Conservation (phyloP, 2,329 filamentous ascomycete species). For the Apiospora kogelbergensis region DNA sequence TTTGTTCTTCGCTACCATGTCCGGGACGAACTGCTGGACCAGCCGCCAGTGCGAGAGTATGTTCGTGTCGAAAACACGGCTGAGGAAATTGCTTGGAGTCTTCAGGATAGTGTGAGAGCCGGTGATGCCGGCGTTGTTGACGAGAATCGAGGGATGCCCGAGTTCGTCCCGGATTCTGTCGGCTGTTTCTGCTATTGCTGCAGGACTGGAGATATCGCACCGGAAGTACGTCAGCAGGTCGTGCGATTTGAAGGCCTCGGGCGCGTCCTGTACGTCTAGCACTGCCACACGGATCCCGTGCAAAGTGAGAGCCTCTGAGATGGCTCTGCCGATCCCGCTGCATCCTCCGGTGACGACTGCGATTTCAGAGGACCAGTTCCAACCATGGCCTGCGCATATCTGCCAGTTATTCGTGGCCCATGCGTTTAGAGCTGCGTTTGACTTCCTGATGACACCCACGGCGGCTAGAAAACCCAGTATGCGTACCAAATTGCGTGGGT, state of each 20-base stretch:
- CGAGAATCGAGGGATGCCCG: constrained; percentile 37
- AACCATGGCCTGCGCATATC: constrained; percentile 16
- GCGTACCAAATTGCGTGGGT: background rate
- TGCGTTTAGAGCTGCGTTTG: constrained; percentile 21
- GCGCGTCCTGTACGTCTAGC: constrained; percentile 35
- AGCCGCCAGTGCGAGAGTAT: constrained; percentile 46
- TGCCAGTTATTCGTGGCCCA: constrained; percentile 25
- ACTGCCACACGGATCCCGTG: constrained; percentile 37
- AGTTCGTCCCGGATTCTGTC: constrained; percentile 33
- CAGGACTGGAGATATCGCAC: constrained; percentile 48
- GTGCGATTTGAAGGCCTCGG: constrained; percentile 27
- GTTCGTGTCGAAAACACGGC: constrained; percentile 47
- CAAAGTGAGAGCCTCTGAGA: constrained; percentile 33
- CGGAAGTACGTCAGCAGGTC: constrained; percentile 23
- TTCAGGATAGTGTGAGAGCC: constrained; percentile 41
- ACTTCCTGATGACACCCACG: constrained; percentile 14
- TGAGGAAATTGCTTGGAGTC: constrained; percentile 37
- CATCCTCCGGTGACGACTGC: constrained; percentile 28
- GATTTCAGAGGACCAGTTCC: constrained; percentile 28
- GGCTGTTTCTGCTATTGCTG: constrained; percentile 45
- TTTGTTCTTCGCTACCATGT: constrained; percentile 47
- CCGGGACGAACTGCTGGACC: constrained; percentile 46
- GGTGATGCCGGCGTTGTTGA: constrained; percentile 43
- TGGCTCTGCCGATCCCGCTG: constrained; percentile 36
- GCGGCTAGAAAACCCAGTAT: background rate